Evolutionary conservation across 2,329 filamentous ascomycete genomes (phyloP).

Genomic region (Plectosphaerella sp.): DNA sequence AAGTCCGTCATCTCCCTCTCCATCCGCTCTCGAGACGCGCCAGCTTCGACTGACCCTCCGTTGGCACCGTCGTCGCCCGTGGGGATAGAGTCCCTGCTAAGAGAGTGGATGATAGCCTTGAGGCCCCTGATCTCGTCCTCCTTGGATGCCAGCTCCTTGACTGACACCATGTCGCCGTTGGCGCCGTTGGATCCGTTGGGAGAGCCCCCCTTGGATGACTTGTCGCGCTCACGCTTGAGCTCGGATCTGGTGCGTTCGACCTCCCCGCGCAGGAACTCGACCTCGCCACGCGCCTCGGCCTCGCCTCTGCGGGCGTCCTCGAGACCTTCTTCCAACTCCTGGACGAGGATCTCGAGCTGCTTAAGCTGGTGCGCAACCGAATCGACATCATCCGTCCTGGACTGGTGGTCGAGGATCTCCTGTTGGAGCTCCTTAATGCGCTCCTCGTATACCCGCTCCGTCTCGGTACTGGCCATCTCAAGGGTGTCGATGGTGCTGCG

Average conservation of each 20-base stretch:
- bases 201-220: constrained; percentile 49
- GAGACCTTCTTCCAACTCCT: constrained; percentile 92
- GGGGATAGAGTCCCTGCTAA: constrained; percentile 71
- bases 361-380: constrained; percentile 87
- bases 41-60: constrained; percentile 42
- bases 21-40: constrained; percentile 61
- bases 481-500: constrained; percentile 94
- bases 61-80: constrained; percentile 37
- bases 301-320: constrained; percentile 93
- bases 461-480: constrained; percentile 92
- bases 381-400: constrained; percentile 83
- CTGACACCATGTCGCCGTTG: constrained; percentile 38
- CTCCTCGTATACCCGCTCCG: constrained; percentile 91
- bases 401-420: constrained; percentile 78
- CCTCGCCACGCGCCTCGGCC: constrained; percentile 90
- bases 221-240: constrained; percentile 82
- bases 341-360: constrained; percentile 91
- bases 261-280: constrained; percentile 91
- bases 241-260: constrained; percentile 89
- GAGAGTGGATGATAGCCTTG: constrained; percentile 95
- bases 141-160: constrained; percentile 83
- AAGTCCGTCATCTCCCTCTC: constrained; percentile 79
- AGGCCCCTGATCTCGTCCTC: constrained; percentile 96
- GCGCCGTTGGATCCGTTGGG: constrained; percentile 36
- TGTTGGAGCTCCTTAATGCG: constrained; percentile 81